Evolutionary conservation across 2,329 filamentous ascomycete genomes (phyloP).

Genomic region (Metarhizium album): DNA sequence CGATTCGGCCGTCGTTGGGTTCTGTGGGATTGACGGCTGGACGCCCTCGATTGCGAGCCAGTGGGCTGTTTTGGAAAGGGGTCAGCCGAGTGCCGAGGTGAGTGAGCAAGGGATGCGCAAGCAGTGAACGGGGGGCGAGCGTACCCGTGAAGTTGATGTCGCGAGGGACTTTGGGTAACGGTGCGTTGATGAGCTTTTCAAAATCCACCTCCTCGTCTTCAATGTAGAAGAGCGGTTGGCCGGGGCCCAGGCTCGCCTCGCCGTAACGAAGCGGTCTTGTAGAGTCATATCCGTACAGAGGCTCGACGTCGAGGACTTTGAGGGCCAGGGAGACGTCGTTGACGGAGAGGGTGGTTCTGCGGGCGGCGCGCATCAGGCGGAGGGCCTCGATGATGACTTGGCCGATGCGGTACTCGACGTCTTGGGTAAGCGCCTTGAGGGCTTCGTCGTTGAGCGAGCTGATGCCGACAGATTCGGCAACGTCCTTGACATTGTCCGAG

Average conservation of each 20-base stretch:
- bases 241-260: slow-evolving; percentile 85
- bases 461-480: slow-evolving; percentile 92
- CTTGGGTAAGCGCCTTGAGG: slow-evolving; percentile 75
- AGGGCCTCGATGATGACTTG: slow-evolving; percentile 90
- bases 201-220: slow-evolving; percentile 99
- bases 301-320: slow-evolving; percentile 81
- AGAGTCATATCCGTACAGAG: slow-evolving; percentile 91
- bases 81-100: neutral
- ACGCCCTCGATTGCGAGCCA: slow-evolving; percentile 98
- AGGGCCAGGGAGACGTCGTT: slow-evolving; percentile 84
- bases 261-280: slow-evolving; percentile 82
- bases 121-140: too few species aligned
- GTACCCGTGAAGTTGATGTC: slow-evolving; percentile 86
- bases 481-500: slow-evolving; percentile 87
- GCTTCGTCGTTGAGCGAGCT: slow-evolving; percentile 72
- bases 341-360: slow-evolving; percentile 77
- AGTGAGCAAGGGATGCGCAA: neutral
- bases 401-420: slow-evolving; percentile 89
- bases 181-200: slow-evolving; percentile 95
- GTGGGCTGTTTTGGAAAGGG: slow-evolving; percentile 50
- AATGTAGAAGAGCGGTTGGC: slow-evolving; percentile 91
- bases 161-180: slow-evolving; percentile 84
- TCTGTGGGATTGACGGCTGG: slow-evolving; percentile 91
- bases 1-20: slow-evolving; percentile 78
- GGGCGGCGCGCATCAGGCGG: slow-evolving; percentile 89